A percentile compares a stretch with the other conserved stretches of the same genome.
These are phyloP conservation scores for Cryptococcus floricola DNA, from an alignment of 1,284 basidiomycete genomes.

Conservation along the genomic window DNA sequence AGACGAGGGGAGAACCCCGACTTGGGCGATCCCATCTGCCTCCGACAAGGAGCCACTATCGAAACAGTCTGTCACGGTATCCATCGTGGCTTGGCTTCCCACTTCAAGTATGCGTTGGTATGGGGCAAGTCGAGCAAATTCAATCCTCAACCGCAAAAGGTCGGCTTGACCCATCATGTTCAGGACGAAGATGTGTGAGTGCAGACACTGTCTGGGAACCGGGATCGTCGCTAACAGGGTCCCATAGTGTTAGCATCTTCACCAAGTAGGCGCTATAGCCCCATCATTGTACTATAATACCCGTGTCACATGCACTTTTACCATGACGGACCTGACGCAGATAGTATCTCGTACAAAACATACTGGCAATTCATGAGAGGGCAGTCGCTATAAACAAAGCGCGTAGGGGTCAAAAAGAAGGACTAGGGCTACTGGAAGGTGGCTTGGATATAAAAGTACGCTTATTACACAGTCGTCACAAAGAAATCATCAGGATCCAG, in stretches of 20 bases:
- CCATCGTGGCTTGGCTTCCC: constrained; percentile 79
- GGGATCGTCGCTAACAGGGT: background rate
- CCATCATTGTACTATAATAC: background rate
- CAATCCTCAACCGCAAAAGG: constrained; percentile 87
- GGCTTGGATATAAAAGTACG: background rate
- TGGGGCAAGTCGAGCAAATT: constrained; percentile 93
- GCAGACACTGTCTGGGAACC: background rate
- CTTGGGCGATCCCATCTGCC: constrained; percentile 84
- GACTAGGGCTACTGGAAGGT: background rate
- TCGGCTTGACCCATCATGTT: constrained; percentile 77
- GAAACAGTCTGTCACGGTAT: constrained; percentile 93
- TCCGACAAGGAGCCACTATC: constrained; percentile 86
- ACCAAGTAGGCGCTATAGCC: constrained; percentile 37
- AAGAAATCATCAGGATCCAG: background rate
- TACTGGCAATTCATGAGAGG: no score
- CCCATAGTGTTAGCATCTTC: constrained; percentile 46
- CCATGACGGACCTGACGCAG: no score
- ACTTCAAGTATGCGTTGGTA: constrained; percentile 86
- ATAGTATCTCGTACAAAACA: no score
- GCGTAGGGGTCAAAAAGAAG: no score
- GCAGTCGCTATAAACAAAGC: no score
- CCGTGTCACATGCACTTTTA: background rate
- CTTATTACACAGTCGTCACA: constrained; percentile 3
- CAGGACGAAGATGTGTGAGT: constrained; percentile 93
- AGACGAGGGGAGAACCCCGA: constrained; percentile 92